phyloP scores from a whole-genome alignment of 306 rosid species.

The Echinosophora koreensis region DNA sequence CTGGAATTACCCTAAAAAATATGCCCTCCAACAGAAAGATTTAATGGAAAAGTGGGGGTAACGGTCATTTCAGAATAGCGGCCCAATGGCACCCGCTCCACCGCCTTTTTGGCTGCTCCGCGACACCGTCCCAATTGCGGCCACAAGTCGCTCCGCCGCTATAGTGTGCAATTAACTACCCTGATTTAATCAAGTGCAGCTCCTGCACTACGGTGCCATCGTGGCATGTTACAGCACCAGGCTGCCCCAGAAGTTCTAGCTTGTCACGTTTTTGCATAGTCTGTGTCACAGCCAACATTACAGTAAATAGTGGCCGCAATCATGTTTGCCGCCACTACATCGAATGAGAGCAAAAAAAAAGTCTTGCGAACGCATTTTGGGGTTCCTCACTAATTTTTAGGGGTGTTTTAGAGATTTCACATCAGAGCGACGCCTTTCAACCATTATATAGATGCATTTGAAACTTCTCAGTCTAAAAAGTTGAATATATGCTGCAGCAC shows the following conservation, averaged over 20 bases:
- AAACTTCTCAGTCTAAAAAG: background rate
- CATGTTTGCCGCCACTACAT: background rate
- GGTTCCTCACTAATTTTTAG: background rate
- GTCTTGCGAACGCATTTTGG: background rate
- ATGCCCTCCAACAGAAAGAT: no score
- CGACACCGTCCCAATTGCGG: no score
- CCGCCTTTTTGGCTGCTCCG: no score
- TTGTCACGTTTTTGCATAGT: no score
- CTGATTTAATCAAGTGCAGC: background rate
- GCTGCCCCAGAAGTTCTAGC: background rate
- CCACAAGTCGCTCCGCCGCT: no score
- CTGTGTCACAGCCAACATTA: background rate
- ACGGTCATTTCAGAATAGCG: no score
- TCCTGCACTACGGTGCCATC: background rate
- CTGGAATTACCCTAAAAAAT: no score
- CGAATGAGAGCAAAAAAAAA: background rate
- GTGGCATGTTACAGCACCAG: background rate
- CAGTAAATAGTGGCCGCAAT: background rate
- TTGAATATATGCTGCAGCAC: background rate
- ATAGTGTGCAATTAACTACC: no score
- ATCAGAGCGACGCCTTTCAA: background rate
- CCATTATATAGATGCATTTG: no score
- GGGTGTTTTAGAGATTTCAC: background rate
- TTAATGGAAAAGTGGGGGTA: no score
- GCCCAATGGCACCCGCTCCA: no score